phyloP scores from a whole-genome alignment of 257 asterid genomes.

The Nicotiana tomentosiformis region DNA sequence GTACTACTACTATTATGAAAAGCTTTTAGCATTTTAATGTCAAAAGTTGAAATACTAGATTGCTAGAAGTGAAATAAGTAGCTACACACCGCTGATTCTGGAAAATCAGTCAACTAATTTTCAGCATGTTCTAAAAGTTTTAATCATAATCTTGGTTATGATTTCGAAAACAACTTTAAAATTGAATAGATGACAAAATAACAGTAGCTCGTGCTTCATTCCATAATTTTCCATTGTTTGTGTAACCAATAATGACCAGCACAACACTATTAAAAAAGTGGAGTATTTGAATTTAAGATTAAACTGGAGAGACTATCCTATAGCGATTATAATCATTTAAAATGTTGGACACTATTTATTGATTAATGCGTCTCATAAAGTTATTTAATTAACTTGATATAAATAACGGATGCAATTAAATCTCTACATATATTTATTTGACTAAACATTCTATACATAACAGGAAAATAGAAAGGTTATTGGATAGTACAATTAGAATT shows the following conservation, averaged over 20 bases:
- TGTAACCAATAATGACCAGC: neutral
- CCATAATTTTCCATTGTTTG: neutral
- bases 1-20: neutral
- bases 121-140: slow-evolving; percentile 6
- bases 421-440: no score
- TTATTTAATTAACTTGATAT: no score
- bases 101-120: neutral
- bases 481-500: no score
- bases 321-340: no score
- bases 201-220: slow-evolving; percentile 10
- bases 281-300: no score
- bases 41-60: neutral
- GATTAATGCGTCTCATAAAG: no score
- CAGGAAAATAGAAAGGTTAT: no score
- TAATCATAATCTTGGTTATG: neutral
- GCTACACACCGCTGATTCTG: neutral
- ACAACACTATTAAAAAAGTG: neutral
- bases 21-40: neutral
- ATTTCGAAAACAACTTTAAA: neutral
- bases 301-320: no score
- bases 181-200: slow-evolving; percentile 7
- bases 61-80: neutral
- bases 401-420: no score
- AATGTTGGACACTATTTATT: no score
- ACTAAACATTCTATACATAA: no score